Evolutionary conservation across 768 basidiomycete species (phyloP).

Genomic region (Lactarius psammicola): DNA sequence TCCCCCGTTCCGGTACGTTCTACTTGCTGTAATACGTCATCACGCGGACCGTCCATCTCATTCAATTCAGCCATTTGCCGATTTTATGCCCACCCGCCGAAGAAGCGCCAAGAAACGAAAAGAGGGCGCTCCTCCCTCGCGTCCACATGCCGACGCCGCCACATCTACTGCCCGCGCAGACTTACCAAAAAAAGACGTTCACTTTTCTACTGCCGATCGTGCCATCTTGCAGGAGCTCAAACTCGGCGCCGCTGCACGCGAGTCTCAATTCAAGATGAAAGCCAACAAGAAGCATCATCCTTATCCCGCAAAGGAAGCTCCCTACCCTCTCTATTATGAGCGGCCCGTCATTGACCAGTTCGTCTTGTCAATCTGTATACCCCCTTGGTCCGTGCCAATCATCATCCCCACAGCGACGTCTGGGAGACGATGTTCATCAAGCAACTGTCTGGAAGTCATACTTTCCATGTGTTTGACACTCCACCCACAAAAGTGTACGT

Average conservation of each 20-base stretch:
- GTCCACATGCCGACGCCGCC: background rate
- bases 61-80: constrained; percentile 22
- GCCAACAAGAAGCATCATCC: constrained; percentile 55
- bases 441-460: constrained; percentile 55
- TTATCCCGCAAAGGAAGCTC: constrained; percentile 49
- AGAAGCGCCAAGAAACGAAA: constrained; percentile 26
- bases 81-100: constrained; percentile 24
- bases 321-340: constrained; percentile 70
- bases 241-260: constrained; percentile 50
- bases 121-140: constrained; percentile 4
- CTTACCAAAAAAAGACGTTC: constrained; percentile 25
- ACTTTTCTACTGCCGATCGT: constrained; percentile 62
- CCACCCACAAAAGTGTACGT: constrained; percentile 64
- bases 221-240: constrained; percentile 58
- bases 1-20: constrained; percentile 21
- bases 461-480: constrained; percentile 61
- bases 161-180: background rate
- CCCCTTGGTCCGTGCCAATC: constrained; percentile 5
- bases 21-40: background rate
- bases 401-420: constrained; percentile 49
- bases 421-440: constrained; percentile 62
- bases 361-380: constrained; percentile 35
- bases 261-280: constrained; percentile 55
- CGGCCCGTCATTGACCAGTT: constrained; percentile 63
- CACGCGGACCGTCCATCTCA: background rate